These are phyloP conservation scores for Trichoderma citrinoviride DNA, from an alignment of 2,329 filamentous ascomycete genomes.

Conservation along the genomic window DNA sequence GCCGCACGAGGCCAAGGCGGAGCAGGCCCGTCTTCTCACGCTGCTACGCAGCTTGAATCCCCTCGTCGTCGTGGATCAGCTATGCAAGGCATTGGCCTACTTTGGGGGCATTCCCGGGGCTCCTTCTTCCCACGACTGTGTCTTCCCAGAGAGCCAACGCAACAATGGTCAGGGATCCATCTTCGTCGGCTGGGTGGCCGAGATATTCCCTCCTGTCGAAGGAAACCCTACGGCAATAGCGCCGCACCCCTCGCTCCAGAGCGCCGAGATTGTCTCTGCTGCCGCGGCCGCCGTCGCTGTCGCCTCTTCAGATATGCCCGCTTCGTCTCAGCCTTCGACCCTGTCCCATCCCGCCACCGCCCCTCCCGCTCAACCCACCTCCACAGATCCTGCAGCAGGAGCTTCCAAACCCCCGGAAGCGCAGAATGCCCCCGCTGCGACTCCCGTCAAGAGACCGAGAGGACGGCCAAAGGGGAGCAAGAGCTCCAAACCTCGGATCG, in stretches of 20 bases:
- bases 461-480: conserved; percentile 57
- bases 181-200: conserved; percentile 61
- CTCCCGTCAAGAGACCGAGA: conserved; percentile 43
- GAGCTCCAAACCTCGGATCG: conserved; percentile 40
- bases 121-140: conserved; percentile 49
- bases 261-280: background rate
- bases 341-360: conserved; percentile 1
- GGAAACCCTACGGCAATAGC: conserved; percentile 18
- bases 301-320: background rate
- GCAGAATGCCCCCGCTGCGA: background rate
- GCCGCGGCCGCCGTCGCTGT: background rate
- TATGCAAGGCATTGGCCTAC: conserved; percentile 61
- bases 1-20: conserved; percentile 52
- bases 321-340: background rate
- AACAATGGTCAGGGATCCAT: conserved; percentile 56
- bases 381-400: background rate
- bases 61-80: conserved; percentile 56
- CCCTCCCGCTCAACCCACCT: background rate
- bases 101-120: conserved; percentile 60
- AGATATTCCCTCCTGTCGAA: conserved; percentile 55
- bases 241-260: conserved; percentile 14
- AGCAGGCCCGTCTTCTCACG: conserved; percentile 59
- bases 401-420: background rate
- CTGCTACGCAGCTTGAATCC: conserved; percentile 56
- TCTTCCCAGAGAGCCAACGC: conserved; percentile 55